These are phyloP conservation scores for Fusarium circinatum DNA, from an alignment of 2,329 filamentous ascomycete species.

Conservation along the genomic window DNA sequence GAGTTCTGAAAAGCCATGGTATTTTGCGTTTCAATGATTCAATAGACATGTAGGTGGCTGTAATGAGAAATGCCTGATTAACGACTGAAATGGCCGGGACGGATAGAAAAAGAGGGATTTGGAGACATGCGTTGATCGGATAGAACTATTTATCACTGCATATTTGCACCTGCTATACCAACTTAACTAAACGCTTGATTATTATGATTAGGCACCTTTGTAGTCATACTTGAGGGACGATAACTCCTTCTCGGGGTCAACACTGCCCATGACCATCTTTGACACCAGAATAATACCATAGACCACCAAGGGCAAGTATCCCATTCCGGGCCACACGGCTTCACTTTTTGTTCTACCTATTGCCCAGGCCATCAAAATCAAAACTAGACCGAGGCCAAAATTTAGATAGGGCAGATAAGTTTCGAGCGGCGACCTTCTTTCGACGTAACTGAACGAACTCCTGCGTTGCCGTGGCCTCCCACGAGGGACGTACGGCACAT, in stretches of 20 bases:
- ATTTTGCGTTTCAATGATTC: slow-evolving; percentile 93
- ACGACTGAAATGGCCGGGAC: slow-evolving; percentile 23
- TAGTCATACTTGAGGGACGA: slow-evolving; percentile 70
- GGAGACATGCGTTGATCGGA: slow-evolving; percentile 11
- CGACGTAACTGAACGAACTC: slow-evolving; percentile 37
- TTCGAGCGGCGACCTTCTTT: slow-evolving; percentile 60
- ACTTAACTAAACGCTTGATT: not conserved
- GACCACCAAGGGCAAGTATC: slow-evolving; percentile 65
- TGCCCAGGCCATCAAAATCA: slow-evolving; percentile 58
- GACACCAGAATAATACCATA: slow-evolving; percentile 69
- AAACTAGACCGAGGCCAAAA: slow-evolving; percentile 62
- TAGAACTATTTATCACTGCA: slow-evolving; percentile 12
- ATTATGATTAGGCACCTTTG: slow-evolving; percentile 67
- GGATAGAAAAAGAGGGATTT: slow-evolving; percentile 28
- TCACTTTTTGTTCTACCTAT: slow-evolving; percentile 48
- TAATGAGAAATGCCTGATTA: slow-evolving; percentile 38
- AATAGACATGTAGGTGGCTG: slow-evolving; percentile 70
- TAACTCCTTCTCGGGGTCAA: slow-evolving; percentile 75
- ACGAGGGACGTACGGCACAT: slow-evolving; percentile 16
- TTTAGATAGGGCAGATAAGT: slow-evolving; percentile 71
- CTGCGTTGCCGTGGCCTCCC: slow-evolving; percentile 30
- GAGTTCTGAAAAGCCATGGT: slow-evolving; percentile 84
- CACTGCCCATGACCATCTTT: slow-evolving; percentile 72
- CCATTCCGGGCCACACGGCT: slow-evolving; percentile 56
- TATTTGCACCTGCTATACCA: not conserved